A percentile compares a stretch with the other conserved stretches of the same genome.
These are phyloP conservation scores for Populus deltoides DNA, from an alignment of 345 rosid species.

Conservation along the genomic window DNA sequence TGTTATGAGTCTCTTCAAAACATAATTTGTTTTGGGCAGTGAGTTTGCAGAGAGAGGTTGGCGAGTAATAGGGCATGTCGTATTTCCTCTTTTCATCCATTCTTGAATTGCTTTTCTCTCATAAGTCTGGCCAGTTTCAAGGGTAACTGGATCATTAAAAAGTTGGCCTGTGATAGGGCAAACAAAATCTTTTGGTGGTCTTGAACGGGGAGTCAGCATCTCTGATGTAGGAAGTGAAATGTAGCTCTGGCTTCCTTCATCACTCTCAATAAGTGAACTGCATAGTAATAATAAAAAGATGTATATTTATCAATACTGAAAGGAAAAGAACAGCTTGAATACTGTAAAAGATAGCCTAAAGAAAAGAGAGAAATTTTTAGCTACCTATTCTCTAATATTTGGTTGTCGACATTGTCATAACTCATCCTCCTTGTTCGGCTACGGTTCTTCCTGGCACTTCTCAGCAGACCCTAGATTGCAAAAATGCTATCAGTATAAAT, in stretches of 20 bases:
- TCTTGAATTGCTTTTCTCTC: constrained; percentile 74
- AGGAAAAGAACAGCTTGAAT: neutral
- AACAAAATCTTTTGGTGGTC: constrained; percentile 68
- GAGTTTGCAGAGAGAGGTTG: constrained; percentile 41
- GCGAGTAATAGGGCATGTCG: constrained; percentile 61
- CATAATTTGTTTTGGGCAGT: constrained; percentile 68
- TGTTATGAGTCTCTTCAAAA: constrained; percentile 58
- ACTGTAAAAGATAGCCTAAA: neutral
- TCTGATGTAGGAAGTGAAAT: constrained; percentile 46
- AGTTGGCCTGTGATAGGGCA: constrained; percentile 65
- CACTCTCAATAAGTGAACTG: constrained; percentile 40
- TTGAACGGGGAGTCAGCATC: constrained; percentile 36
- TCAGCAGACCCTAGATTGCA: constrained; percentile 24
- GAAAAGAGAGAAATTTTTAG: neutral
- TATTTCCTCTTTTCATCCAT: constrained; percentile 60
- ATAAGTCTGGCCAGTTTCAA: constrained; percentile 73
- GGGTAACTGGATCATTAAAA: constrained; percentile 61
- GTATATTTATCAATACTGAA: neutral
- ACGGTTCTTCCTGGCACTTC: constrained; percentile 23
- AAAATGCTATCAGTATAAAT: constrained; percentile 12
- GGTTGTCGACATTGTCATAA: constrained; percentile 30
- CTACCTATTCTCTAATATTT: constrained; percentile 36
- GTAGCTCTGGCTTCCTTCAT: constrained; percentile 49
- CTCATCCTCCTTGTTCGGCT: constrained; percentile 23
- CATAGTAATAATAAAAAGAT: constrained; percentile 10